phyloP scores from a whole-genome alignment of 2,329 filamentous ascomycete species.

The Cucurbitaria berberidis region DNA sequence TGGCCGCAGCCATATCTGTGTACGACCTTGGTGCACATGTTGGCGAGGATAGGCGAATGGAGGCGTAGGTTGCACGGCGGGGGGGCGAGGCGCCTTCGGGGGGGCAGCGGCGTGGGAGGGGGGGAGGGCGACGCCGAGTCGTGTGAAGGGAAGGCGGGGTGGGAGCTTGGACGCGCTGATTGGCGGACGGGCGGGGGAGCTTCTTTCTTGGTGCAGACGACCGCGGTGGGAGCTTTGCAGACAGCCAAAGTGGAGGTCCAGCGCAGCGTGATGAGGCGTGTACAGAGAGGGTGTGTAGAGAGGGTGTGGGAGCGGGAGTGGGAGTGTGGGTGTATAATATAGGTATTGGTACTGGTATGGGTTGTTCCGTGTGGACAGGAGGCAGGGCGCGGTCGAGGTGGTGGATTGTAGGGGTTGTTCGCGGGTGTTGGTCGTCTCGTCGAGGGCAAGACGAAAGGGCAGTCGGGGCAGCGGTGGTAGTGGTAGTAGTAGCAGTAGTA shows the following conservation, averaged over 20 bases:
- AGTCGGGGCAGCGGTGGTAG: constrained; percentile 8
- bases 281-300: background rate
- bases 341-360: no score
- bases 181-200: constrained; percentile 26
- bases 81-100: constrained; percentile 29
- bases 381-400: background rate
- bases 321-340: no score
- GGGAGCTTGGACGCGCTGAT: constrained; percentile 30
- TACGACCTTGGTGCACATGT: constrained; percentile 57
- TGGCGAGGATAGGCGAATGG: constrained; percentile 23
- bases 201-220: constrained; percentile 22
- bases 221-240: constrained; percentile 7
- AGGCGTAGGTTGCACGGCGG: constrained; percentile 29
- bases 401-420: no score
- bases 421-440: background rate
- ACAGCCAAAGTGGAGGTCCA: constrained; percentile 14
- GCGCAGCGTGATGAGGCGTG: constrained; percentile 8
- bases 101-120: constrained; percentile 17
- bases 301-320: no score
- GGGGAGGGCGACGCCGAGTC: constrained; percentile 7
- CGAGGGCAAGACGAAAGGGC: constrained; percentile 7
- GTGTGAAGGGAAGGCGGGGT: constrained; percentile 29
- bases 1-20: constrained; percentile 57
- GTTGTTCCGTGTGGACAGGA: background rate
- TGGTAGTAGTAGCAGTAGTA: constrained; percentile 12